Base-by-base conservation (phyloP, 345 rosid genomes). In the Brassica carinata region DNA sequence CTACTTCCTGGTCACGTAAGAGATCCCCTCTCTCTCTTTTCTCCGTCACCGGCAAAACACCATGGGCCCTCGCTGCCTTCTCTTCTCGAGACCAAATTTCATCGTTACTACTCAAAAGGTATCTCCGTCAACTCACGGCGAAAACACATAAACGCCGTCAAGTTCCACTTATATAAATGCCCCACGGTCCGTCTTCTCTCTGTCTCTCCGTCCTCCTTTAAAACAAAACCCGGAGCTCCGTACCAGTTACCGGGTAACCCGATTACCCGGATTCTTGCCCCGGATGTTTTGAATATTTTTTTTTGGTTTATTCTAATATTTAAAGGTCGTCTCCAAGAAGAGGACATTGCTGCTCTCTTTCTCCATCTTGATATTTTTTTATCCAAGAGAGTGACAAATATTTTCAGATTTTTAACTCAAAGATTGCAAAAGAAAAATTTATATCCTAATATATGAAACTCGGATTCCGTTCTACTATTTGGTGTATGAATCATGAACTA, bases 1-100 rank as follows among this genome's bases (percentile, higher is more conserved):
- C 58, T 53, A 53, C 58, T 53, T 53, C 58, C 58, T 5, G 58
- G 65, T 67, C 81, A 76, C 77, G 84, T 81, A 81, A 81, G 66
- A 10, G 34, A 64, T 2, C 30, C 76, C 23, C 75, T 70, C 73
- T 27, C 77, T 75, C 74, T 40, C 81, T 71, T 72, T 61, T 72
- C 75, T 69, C 83, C 84, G 80, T 76, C 77, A 71, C 84, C 81
- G 77, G 81, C 84, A 53, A 81, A 29, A 77, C 78, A 72, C 68
- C 0, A 72, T 72, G 84, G 84, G 81, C 71, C 84, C 81, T 67
- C 51, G 48, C n/a, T 81, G 84, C 78, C 75, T 74, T 77, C 77
- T 81, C 74, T 81, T 81, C 30, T 62, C 61, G 74, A 81, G 84
- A 81, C 81, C 84, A 72, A 40, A 31, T 59, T 77, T 76, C 81